Evolutionary conservation across 2,329 filamentous ascomycete species (phyloP).

Genomic region (Plenodomus lindquistii): DNA sequence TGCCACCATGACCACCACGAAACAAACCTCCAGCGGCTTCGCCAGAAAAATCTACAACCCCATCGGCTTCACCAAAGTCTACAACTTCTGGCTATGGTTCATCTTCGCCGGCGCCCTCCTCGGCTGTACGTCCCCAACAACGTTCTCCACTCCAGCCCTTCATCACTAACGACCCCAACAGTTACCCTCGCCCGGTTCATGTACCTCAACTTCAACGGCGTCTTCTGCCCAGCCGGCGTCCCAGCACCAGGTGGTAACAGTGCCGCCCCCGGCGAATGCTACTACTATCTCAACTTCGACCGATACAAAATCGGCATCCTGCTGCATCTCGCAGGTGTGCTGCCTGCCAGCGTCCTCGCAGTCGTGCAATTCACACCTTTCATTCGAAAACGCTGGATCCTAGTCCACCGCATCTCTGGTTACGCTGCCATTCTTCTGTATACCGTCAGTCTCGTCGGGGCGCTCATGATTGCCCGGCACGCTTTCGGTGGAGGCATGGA

Average conservation of each 20-base stretch:
- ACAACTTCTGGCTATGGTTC: constrained; percentile 60
- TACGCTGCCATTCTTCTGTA: constrained; percentile 59
- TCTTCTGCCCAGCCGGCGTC: constrained; percentile 19
- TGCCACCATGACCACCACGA: constrained; percentile 15
- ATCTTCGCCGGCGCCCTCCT: constrained; percentile 23
- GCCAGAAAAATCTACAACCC: constrained; percentile 34
- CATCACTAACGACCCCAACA: constrained; percentile 11
- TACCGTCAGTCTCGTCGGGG: constrained; percentile 52
- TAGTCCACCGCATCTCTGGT: constrained; percentile 65
- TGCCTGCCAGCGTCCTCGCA: constrained; percentile 48
- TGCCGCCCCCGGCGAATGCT: constrained; percentile 50
- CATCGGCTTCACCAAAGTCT: constrained; percentile 60
- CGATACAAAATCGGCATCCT: constrained; percentile 46
- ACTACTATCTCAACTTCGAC: constrained; percentile 44
- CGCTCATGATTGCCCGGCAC: constrained; percentile 57
- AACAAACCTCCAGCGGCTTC: constrained; percentile 13
- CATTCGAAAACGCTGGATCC: constrained; percentile 52
- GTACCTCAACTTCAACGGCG: constrained; percentile 53
- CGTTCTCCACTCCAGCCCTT: constrained; percentile 1
- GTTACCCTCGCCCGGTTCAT: constrained; percentile 54
- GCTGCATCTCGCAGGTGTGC: constrained; percentile 48
- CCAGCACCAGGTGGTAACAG: constrained; percentile 12
- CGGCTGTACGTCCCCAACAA: constrained; percentile 15
- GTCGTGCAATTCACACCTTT: constrained; percentile 49
- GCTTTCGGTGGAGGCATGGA: constrained; percentile 60